phyloP scores from a whole-genome alignment of 768 basidiomycete genomes.

The Lactarius trivialis region DNA sequence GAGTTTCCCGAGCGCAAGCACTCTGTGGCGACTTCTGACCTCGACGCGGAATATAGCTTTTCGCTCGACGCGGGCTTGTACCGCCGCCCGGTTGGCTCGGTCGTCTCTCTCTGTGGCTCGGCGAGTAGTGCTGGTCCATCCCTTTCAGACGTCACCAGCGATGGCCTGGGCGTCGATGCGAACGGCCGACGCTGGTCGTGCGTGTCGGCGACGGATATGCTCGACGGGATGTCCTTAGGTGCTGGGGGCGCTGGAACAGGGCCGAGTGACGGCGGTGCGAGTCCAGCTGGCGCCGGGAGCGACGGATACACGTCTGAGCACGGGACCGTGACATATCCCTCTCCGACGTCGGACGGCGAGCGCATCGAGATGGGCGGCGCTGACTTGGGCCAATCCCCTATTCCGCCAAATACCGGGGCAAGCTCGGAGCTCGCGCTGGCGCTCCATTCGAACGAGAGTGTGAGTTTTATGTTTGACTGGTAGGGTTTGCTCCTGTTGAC shows the following conservation, averaged over 20 bases:
- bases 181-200: constrained; percentile 22
- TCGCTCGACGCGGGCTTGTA: constrained; percentile 5
- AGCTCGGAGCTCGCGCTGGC: constrained; percentile 19
- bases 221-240: constrained; percentile 14
- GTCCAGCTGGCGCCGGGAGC: constrained; percentile 8
- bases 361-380: constrained; percentile 9
- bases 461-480: background rate
- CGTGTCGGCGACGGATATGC: constrained; percentile 20
- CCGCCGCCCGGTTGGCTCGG: constrained; percentile 19
- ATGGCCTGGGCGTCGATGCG: constrained; percentile 14
- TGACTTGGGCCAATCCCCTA: constrained; percentile 1
- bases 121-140: constrained; percentile 20
- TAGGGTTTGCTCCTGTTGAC: background rate
- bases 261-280: constrained; percentile 1
- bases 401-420: background rate
- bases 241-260: background rate
- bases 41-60: constrained; percentile 9
- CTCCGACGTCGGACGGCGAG: constrained; percentile 19
- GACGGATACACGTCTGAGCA: constrained; percentile 19
- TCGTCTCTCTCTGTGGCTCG: constrained; percentile 16
- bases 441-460: constrained; percentile 19
- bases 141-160: constrained; percentile 21
- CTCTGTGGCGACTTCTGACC: constrained; percentile 7
- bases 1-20: constrained; percentile 22
- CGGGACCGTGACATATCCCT: constrained; percentile 20